Evolutionary conservation across 495 filamentous ascomycete genomes (phyloP).

Genomic region (Aspergillus taichungensis): DNA sequence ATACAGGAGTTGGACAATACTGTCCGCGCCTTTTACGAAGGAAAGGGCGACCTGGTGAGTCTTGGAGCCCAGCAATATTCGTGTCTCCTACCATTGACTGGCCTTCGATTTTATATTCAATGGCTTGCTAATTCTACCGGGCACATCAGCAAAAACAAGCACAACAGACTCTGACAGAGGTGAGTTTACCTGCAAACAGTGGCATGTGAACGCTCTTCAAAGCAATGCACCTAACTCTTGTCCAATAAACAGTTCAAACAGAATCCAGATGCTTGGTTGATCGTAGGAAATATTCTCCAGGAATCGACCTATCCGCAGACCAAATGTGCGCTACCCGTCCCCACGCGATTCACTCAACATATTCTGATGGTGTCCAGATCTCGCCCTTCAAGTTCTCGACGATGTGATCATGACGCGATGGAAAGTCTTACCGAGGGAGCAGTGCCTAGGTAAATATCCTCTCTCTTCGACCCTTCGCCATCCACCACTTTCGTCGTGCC

Average conservation of each 20-base stretch:
- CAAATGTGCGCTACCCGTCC: slow-evolving; percentile 60
- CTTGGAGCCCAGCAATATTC: neutral
- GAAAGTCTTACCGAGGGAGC: slow-evolving; percentile 92
- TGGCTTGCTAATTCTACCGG: too few species aligned
- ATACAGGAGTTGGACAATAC: slow-evolving; percentile 93
- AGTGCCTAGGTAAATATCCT: slow-evolving; percentile 67
- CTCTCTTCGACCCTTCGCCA: neutral
- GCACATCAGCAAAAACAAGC: slow-evolving; percentile 87
- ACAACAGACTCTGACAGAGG: slow-evolving; percentile 88
- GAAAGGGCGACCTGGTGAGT: slow-evolving; percentile 80
- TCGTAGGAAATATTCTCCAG: slow-evolving; percentile 92
- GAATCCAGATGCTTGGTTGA: slow-evolving; percentile 93
- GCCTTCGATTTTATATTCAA: too few species aligned
- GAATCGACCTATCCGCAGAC: slow-evolving; percentile 87
- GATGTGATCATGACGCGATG: slow-evolving; percentile 98
- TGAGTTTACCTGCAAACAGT: slow-evolving; percentile 33
- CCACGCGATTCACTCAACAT: neutral
- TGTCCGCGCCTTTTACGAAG: slow-evolving; percentile 94
- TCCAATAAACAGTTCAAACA: slow-evolving; percentile 73
- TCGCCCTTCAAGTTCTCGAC: slow-evolving; percentile 93
- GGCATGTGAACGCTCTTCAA: neutral
- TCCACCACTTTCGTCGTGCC: too few species aligned
- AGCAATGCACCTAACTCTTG: slow-evolving; percentile 6
- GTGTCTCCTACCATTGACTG: too few species aligned
- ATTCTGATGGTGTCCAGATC: slow-evolving; percentile 54